These are phyloP conservation scores for Halteria grandinella DNA, from an alignment of 73 alveolate genomes.

Conservation along the genomic window DNA sequence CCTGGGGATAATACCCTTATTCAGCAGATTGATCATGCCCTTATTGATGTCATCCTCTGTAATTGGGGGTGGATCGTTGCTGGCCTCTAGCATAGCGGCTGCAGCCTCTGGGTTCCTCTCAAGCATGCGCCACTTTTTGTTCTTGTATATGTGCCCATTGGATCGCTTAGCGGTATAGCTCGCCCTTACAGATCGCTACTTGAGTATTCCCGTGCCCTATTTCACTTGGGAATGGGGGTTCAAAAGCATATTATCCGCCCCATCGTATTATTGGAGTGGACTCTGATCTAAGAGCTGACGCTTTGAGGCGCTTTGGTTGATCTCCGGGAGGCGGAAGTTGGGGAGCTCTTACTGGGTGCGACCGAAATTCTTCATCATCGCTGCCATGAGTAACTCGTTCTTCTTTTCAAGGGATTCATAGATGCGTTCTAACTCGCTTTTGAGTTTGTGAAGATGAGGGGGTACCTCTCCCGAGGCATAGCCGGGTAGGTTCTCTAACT, in stretches of 20 bases:
- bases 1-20: constrained; percentile 87
- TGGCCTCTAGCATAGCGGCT: constrained; percentile 6
- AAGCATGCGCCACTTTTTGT: constrained; percentile 52
- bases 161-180: constrained; percentile 34
- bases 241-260: not conserved
- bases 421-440: constrained; percentile 37
- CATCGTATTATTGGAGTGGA: not conserved
- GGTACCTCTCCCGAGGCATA: constrained; percentile 64
- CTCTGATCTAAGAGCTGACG: not conserved
- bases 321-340: constrained; percentile 58
- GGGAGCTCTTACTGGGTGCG: constrained; percentile 72
- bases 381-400: constrained; percentile 45
- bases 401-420: constrained; percentile 58
- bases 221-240: not conserved
- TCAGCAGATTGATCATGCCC: constrained; percentile 88
- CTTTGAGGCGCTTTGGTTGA: constrained; percentile 4
- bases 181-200: constrained; percentile 49
- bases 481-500: constrained; percentile 67
- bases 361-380: constrained; percentile 72
- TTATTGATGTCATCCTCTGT: constrained; percentile 89
- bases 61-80: constrained; percentile 82
- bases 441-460: constrained; percentile 60
- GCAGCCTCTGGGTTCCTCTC: not conserved
- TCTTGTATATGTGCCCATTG: constrained; percentile 8
- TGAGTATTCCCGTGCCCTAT: constrained; percentile 50